phyloP scores from a whole-genome alignment of 139 green algal species.

The Coelastrella sp. region DNA sequence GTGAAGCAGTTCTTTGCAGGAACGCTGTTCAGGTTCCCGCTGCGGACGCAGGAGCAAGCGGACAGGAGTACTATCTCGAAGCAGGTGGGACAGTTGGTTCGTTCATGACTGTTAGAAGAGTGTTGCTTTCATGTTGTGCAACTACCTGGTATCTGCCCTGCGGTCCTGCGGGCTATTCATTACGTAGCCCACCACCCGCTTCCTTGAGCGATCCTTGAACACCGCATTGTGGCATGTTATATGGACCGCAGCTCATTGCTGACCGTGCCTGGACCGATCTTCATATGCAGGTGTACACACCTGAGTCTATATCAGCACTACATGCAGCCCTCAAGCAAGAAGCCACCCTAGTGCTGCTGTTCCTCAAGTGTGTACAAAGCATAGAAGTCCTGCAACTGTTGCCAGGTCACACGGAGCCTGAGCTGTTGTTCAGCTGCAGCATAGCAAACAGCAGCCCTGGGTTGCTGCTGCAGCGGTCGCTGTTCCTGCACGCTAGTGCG shows the following conservation, averaged over 20 bases:
- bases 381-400: conserved; percentile 61
- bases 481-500: conserved; percentile 39
- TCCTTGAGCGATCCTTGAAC: too few species aligned
- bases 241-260: too few species aligned
- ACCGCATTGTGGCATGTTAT: too few species aligned
- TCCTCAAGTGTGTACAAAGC: conserved; percentile 68
- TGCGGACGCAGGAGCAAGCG: conserved; percentile 67
- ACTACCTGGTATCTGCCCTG: too few species aligned
- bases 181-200: too few species aligned
- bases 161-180: too few species aligned
- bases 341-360: conserved; percentile 70
- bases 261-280: too few species aligned
- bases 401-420: neutral
- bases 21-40: conserved; percentile 85
- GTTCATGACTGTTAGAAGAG: too few species aligned
- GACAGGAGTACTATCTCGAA: conserved; percentile 73
- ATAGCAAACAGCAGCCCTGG: neutral
- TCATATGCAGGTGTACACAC: conserved; percentile 66
- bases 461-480: conserved; percentile 22
- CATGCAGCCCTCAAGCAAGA: conserved; percentile 70
- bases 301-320: conserved; percentile 60
- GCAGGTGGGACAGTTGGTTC: conserved; percentile 53
- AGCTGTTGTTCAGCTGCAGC: conserved; percentile 38
- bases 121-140: too few species aligned
- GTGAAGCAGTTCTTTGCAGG: conserved; percentile 52